phyloP scores from a whole-genome alignment of 2,329 filamentous ascomycete species.

The Clonostachys chloroleuca region DNA sequence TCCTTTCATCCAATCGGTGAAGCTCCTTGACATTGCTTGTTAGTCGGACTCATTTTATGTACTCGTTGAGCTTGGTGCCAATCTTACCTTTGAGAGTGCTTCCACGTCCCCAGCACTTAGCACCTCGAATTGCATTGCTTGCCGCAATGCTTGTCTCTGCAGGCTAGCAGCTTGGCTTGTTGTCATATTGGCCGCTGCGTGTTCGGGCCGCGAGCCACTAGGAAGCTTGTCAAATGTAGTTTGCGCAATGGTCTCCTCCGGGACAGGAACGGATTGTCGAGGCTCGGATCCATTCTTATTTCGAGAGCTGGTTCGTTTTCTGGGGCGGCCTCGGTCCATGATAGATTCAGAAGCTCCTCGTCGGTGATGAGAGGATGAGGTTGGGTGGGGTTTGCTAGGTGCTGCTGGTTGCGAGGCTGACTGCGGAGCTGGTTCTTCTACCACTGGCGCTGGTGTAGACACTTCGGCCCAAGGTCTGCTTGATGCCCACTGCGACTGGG shows the following conservation, averaged over 20 bases:
- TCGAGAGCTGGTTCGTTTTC: constrained; percentile 43
- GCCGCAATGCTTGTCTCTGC: constrained; percentile 56
- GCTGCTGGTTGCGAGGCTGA: no score
- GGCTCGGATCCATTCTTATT: constrained; percentile 15
- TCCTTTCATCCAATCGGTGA: constrained; percentile 70
- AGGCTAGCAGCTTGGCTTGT: constrained; percentile 43
- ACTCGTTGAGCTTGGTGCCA: background rate
- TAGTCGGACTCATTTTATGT: background rate
- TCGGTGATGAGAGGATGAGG: constrained; percentile 26
- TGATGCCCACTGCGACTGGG: constrained; percentile 32
- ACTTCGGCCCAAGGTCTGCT: constrained; percentile 38
- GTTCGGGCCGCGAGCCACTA: constrained; percentile 46
- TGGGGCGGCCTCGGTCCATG: constrained; percentile 58
- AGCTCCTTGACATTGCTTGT: constrained; percentile 50
- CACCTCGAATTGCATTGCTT: constrained; percentile 62
- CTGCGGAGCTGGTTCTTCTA: background rate
- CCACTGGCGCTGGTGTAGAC: constrained; percentile 14
- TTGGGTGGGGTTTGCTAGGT: no score
- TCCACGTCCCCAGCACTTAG: constrained; percentile 59
- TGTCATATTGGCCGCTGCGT: constrained; percentile 44
- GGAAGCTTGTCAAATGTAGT: constrained; percentile 59
- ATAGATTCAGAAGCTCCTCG: constrained; percentile 55
- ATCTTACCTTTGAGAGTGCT: constrained; percentile 54
- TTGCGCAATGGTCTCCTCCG: constrained; percentile 20
- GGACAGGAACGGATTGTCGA: constrained; percentile 6